Evolutionary conservation across 2,329 filamentous ascomycete genomes (phyloP).

Genomic region (Dryadomyces quercivorus): DNA sequence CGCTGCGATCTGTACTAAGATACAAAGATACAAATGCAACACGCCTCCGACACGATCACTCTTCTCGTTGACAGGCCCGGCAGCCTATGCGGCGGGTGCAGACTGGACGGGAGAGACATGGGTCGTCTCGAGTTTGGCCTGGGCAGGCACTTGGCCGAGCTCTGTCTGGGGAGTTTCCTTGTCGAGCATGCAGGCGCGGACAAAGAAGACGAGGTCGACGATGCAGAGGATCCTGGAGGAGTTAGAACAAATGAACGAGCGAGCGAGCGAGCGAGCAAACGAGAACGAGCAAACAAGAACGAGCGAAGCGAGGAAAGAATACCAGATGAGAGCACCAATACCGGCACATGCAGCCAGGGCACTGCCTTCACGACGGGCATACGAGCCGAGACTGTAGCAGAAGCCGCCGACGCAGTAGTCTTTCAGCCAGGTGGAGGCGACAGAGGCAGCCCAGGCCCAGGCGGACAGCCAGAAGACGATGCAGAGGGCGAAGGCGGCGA

Average conservation of each 20-base stretch:
- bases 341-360: slow-evolving; percentile 27
- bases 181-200: not conserved
- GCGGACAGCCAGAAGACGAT: slow-evolving; percentile 25
- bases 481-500: slow-evolving; percentile 23
- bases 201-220: slow-evolving; percentile 14
- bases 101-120: not conserved
- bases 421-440: slow-evolving; percentile 22
- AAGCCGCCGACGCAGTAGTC: slow-evolving; percentile 20
- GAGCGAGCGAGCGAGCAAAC: not conserved
- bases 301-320: not conserved
- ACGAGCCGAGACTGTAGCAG: slow-evolving; percentile 10
- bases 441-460: slow-evolving; percentile 10
- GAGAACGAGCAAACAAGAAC: not conserved
- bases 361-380: slow-evolving; percentile 16
- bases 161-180: not conserved
- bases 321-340: slow-evolving; percentile 29
- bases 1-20: too few species aligned
- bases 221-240: slow-evolving; percentile 24
- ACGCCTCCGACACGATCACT: too few species aligned
- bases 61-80: too few species aligned
- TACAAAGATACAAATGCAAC: too few species aligned
- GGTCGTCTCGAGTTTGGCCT: slow-evolving; percentile 2
- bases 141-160: slow-evolving; percentile 8
- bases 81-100: not conserved
- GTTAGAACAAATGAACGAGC: not conserved